Evolutionary conservation across 441 rosid species (phyloP), one percentile per base, ranked within the genome.

Genomic region (Gossypium schwendimanii): DNA sequence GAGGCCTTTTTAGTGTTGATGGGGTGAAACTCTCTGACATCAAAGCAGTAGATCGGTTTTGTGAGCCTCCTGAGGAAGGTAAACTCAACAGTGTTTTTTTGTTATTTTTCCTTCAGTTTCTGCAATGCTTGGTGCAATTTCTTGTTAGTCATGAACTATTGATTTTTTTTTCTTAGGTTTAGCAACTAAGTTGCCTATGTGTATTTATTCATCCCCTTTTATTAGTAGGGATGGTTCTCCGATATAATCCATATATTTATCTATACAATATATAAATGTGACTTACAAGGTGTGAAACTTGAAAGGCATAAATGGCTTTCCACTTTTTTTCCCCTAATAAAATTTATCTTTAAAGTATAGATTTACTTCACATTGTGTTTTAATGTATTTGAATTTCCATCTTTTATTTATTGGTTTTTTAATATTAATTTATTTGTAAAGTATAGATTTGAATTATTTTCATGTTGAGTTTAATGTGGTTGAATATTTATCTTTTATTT

Each of bases 21-120:
- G 99, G 97, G 58, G 98, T 95, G 62, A 93, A 93, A 80, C 90
- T 95, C 53, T 86, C 95, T 3, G 97, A 93, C 69, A 93, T 95
- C 76, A 83, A 79, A 82, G 91, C 91, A 60, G 90, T 95, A 41
- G 90, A 95, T 79, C 84, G 99, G 26, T 95, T 95, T 81, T 86
- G 97, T 66, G 99, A 95, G 86, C 99, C 99, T 80, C 97, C 97
- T 0, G 98, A 95, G 84, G 99, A 95, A 91, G 99, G 99, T 95
- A 81, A 74, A 73, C 47, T 54, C 70, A 49, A 6, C 12, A 21
- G 12, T 39, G 45, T 45, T 72, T 65, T 65, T 58, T 55, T 24
- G 69, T 10, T 63, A 33, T 53, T 6, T 57, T 20, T 49, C 12
- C 63, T 74, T 62, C 28, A 28, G 67, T 57, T 57, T 66, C 26